Evolutionary conservation across 2,329 filamentous ascomycete genomes (phyloP).

Genomic region (Paraphaeosphaeria minitans): DNA sequence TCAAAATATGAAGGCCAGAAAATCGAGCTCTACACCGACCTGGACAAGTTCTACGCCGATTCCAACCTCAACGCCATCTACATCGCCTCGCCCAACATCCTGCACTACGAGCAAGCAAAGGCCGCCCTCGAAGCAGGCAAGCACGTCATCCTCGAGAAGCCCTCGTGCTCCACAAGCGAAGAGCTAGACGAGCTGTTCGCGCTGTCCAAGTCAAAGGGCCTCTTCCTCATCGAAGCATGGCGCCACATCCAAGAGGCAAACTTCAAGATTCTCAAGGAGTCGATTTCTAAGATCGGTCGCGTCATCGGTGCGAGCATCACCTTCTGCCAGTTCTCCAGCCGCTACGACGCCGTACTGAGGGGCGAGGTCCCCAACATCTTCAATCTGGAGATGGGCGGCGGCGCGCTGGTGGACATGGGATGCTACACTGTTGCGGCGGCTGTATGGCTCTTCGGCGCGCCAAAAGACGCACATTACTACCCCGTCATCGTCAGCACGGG

Average conservation of each 20-base stretch:
- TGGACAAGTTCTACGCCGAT: constrained; percentile 48
- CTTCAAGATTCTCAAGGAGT: constrained; percentile 51
- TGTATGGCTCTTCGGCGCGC: constrained; percentile 54
- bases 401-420: constrained; percentile 55
- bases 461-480: constrained; percentile 48
- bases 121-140: constrained; percentile 51
- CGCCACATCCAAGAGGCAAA: constrained; percentile 57
- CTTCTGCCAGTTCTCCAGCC: constrained; percentile 52
- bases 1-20: constrained; percentile 45
- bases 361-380: constrained; percentile 57
- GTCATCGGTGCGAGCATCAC: constrained; percentile 53
- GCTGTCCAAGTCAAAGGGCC: constrained; percentile 47
- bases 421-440: constrained; percentile 56
- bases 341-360: constrained; percentile 54
- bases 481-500: constrained; percentile 53
- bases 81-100: constrained; percentile 56
- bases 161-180: constrained; percentile 49
- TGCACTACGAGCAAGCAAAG: constrained; percentile 55
- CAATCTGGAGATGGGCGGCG: constrained; percentile 53
- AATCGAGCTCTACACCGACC: constrained; percentile 47
- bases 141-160: constrained; percentile 58
- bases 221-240: constrained; percentile 56
- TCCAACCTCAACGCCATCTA: constrained; percentile 51
- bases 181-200: constrained; percentile 53
- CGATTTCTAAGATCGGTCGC: constrained; percentile 47